Evolutionary conservation across 306 rosid species (phyloP).

Genomic region (Leucaena leucocephala): DNA sequence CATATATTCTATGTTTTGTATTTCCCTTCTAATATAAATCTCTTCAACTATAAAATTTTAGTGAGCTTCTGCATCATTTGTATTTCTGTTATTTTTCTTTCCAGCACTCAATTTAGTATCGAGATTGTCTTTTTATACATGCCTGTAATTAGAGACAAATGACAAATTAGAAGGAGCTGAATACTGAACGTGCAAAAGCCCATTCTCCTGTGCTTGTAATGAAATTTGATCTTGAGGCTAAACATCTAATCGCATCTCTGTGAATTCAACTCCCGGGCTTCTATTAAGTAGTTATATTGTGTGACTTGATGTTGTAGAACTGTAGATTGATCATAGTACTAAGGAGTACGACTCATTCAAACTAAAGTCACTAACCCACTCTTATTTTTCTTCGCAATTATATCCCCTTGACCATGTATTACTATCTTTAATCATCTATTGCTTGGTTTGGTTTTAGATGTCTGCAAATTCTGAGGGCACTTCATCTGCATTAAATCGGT

Average conservation of each 20-base stretch:
- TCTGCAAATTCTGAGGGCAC: slow-evolving; percentile 49
- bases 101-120: too few species aligned
- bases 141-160: too few species aligned
- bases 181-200: slow-evolving; percentile 11
- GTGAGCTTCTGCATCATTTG: background rate
- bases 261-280: slow-evolving; percentile 19
- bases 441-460: slow-evolving; percentile 58
- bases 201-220: slow-evolving; percentile 10
- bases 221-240: slow-evolving; percentile 30
- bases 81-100: too few species aligned
- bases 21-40: background rate
- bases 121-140: too few species aligned
- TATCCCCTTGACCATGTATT: slow-evolving; percentile 16
- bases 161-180: background rate
- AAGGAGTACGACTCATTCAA: background rate
- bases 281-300: slow-evolving; percentile 15
- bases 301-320: slow-evolving; percentile 14
- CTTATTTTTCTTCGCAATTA: background rate
- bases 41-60: background rate
- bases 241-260: background rate
- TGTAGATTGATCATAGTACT: slow-evolving; percentile 16
- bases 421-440: slow-evolving; percentile 27
- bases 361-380: background rate
- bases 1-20: background rate
- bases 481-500: slow-evolving; percentile 40